Percentiles rank a stretch among this genome's conserved stretches.
Conservation (phyloP, 106 monocot species). For the Platanthera zijinensis region DNA sequence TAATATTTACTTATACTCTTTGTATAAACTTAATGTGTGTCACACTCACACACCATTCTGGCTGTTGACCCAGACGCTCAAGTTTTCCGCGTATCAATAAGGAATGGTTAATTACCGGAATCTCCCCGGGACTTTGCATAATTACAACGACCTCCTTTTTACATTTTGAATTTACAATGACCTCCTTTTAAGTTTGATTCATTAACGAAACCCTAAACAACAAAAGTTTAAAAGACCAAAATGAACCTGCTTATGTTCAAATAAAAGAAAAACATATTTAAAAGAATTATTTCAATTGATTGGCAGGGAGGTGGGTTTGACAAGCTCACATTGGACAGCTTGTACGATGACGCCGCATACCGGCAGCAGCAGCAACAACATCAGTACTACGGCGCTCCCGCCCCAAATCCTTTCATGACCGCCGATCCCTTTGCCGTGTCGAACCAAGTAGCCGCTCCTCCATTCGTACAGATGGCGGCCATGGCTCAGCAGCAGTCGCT, state of each 20-base stretch:
- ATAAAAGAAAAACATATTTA: too few relatives aligned
- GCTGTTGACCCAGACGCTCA: background rate
- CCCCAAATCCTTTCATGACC: conserved; percentile 56
- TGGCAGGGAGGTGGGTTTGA: conserved; percentile 69
- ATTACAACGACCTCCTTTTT: too few relatives aligned
- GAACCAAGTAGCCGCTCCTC: conserved; percentile 44
- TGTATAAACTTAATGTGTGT: too few relatives aligned
- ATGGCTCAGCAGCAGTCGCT: conserved; percentile 57
- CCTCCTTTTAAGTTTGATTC: too few relatives aligned
- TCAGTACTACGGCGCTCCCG: conserved; percentile 24
- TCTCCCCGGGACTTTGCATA: too few relatives aligned
- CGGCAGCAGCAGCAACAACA: conserved; percentile 31
- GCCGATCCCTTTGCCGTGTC: conserved; percentile 55
- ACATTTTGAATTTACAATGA: too few relatives aligned
- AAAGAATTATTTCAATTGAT: background rate
- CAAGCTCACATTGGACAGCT: conserved; percentile 61
- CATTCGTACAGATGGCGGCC: conserved; percentile 62
- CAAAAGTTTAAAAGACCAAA: too few relatives aligned
- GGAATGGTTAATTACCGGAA: background rate
- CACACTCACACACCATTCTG: background rate
- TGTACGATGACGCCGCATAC: conserved; percentile 69
- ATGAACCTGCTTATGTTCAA: too few relatives aligned
- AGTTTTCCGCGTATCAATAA: background rate
- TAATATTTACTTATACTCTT: too few relatives aligned
- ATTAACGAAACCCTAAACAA: too few relatives aligned